Conservation (phyloP, 2,329 filamentous ascomycete species). For the Cercospora sojina region DNA sequence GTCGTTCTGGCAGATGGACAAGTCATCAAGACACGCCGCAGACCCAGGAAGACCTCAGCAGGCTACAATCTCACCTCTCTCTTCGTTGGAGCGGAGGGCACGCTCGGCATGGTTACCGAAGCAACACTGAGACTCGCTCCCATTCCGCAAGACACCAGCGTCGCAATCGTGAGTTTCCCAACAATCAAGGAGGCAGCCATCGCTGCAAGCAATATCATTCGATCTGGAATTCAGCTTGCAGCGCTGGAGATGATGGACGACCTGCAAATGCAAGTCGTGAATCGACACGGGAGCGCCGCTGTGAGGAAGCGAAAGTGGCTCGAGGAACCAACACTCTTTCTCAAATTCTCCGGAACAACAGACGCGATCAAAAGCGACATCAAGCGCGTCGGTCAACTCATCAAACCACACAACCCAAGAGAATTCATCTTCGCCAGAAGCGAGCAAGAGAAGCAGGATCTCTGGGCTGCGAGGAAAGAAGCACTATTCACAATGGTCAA, state of each 20-base stretch:
- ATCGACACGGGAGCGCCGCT: conserved; percentile 57
- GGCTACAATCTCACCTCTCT: conserved; percentile 80
- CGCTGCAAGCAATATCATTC: conserved; percentile 73
- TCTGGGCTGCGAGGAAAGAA: conserved; percentile 63
- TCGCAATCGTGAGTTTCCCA: conserved; percentile 78
- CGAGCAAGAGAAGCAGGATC: conserved; percentile 26
- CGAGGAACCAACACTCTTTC: conserved; percentile 75
- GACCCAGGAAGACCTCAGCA: conserved; percentile 76
- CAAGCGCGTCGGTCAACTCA: conserved; percentile 64
- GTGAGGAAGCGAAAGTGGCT: conserved; percentile 71
- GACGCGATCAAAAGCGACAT: conserved; percentile 76
- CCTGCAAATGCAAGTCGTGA: conserved; percentile 77
- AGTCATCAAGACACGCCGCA: conserved; percentile 72
- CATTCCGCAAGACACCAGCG: conserved; percentile 71
- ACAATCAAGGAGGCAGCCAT: conserved; percentile 73
- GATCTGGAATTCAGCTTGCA: conserved; percentile 69
- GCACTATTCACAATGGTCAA: conserved; percentile 62
- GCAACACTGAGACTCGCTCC: conserved; percentile 77
- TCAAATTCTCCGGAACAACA: conserved; percentile 72
- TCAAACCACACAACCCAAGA: conserved; percentile 44
- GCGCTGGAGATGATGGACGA: conserved; percentile 88
- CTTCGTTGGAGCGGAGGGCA: conserved; percentile 80
- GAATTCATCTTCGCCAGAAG: conserved; percentile 25
- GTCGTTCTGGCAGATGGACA: conserved; percentile 77
- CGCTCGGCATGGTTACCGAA: conserved; percentile 77